These are phyloP conservation scores for Daldinia loculata DNA, from an alignment of 495 filamentous ascomycete species.

Conservation along the genomic window DNA sequence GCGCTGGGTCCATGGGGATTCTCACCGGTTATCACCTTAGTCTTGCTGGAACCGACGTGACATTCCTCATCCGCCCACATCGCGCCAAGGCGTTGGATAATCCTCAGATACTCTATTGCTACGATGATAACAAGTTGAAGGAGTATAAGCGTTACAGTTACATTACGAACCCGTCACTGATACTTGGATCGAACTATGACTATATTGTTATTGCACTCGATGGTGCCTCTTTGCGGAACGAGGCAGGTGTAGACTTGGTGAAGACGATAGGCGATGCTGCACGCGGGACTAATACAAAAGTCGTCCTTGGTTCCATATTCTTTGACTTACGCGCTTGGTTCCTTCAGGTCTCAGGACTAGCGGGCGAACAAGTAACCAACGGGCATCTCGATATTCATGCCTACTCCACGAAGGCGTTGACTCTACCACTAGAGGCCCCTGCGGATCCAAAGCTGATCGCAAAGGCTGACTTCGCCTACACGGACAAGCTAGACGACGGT, in stretches of 20 bases:
- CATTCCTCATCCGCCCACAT: conserved; percentile 34
- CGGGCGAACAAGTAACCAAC: conserved; percentile 25
- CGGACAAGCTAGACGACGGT: background rate
- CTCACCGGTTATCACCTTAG: conserved; percentile 24
- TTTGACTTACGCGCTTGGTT: conserved; percentile 18
- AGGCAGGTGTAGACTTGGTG: background rate
- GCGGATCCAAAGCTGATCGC: background rate
- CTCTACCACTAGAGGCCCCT: conserved; percentile 9
- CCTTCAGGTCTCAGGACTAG: conserved; percentile 16
- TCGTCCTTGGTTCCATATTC: background rate
- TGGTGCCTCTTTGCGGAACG: background rate
- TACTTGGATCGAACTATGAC: background rate
- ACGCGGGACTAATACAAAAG: background rate
- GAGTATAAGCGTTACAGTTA: conserved; percentile 16
- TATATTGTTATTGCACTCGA: background rate
- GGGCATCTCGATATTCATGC: conserved; percentile 27
- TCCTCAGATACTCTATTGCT: conserved; percentile 35
- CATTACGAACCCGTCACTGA: background rate
- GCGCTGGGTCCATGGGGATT: conserved; percentile 30
- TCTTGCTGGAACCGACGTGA: conserved; percentile 27
- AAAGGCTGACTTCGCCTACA: background rate
- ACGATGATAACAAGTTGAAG: conserved; percentile 32
- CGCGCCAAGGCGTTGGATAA: conserved; percentile 14
- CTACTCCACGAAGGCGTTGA: conserved; percentile 22
- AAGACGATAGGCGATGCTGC: background rate